Conservation (phyloP, 1,284 basidiomycete species). For the Golubevia pallescens region DNA sequence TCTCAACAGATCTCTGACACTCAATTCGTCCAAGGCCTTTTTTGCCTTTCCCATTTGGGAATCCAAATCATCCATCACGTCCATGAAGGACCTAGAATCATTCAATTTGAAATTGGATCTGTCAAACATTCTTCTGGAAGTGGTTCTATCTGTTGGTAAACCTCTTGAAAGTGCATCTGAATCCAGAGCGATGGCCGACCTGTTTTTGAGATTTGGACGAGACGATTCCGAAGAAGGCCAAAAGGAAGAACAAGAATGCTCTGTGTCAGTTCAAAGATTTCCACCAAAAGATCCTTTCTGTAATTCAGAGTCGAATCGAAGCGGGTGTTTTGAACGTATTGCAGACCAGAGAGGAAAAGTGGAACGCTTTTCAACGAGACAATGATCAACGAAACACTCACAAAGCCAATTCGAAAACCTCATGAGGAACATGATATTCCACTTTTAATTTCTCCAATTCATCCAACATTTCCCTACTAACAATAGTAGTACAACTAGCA, state of each 20-base stretch:
- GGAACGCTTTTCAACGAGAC: no score
- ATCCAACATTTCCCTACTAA: slow-evolving; percentile 44
- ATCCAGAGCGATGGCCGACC: slow-evolving; percentile 45
- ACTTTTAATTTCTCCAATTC: slow-evolving; percentile 31
- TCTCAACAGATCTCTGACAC: slow-evolving; percentile 55
- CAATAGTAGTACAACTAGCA: slow-evolving; percentile 58
- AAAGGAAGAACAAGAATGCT: not conserved
- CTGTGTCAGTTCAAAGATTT: no score
- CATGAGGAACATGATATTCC: slow-evolving; percentile 55
- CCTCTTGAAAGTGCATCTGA: slow-evolving; percentile 18
- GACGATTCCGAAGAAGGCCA: not conserved
- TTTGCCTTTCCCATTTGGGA: slow-evolving; percentile 48
- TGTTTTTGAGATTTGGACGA: no score
- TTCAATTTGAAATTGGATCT: no score
- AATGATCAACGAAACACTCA: slow-evolving; percentile 1
- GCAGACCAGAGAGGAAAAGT: not conserved
- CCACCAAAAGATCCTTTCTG: no score
- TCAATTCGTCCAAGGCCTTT: slow-evolving; percentile 51
- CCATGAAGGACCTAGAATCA: not conserved
- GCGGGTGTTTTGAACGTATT: no score
- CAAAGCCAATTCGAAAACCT: slow-evolving; percentile 44
- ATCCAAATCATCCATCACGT: slow-evolving; percentile 49
- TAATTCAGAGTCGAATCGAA: no score
- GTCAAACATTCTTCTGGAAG: no score
- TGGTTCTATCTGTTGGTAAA: slow-evolving; percentile 25